Conservation (phyloP, 257 asterid species). For the Apocynum venetum region DNA sequence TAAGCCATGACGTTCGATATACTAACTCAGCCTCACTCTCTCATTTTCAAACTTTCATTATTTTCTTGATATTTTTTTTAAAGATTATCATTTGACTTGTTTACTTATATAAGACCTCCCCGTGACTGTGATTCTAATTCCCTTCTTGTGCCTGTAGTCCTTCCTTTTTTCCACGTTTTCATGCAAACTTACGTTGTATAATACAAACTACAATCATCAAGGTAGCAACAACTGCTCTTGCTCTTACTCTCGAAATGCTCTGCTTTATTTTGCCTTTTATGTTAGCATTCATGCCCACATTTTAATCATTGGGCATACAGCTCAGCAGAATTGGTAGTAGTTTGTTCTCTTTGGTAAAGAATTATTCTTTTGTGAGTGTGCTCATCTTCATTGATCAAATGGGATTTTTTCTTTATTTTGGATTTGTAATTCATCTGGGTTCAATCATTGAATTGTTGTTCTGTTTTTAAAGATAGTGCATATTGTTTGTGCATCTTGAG, state of each 20-base stretch:
- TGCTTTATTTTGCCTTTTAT: background rate
- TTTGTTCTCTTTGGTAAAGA: background rate
- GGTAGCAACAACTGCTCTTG: background rate
- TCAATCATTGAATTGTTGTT: background rate
- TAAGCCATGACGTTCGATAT: conserved; percentile 6
- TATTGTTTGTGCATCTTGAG: background rate
- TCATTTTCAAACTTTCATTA: background rate
- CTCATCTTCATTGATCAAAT: background rate
- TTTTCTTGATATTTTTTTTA: background rate
- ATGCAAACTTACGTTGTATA: conserved; percentile 5
- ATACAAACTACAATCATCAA: background rate
- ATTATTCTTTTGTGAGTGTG: background rate
- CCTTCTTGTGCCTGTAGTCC: background rate
- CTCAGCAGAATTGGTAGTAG: background rate
- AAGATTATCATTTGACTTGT: background rate
- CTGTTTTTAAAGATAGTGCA: background rate
- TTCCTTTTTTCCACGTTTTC: background rate
- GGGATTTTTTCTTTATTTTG: background rate
- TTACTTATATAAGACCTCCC: background rate
- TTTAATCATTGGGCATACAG: background rate
- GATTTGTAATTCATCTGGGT: background rate
- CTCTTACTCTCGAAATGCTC: background rate
- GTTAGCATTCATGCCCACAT: background rate
- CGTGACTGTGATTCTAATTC: background rate
- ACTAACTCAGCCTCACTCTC: background rate